Evolutionary conservation across 495 filamentous ascomycete genomes (phyloP), one percentile per base, ranked within the genome.

Genomic region (Chaetomidium leptoderma): DNA sequence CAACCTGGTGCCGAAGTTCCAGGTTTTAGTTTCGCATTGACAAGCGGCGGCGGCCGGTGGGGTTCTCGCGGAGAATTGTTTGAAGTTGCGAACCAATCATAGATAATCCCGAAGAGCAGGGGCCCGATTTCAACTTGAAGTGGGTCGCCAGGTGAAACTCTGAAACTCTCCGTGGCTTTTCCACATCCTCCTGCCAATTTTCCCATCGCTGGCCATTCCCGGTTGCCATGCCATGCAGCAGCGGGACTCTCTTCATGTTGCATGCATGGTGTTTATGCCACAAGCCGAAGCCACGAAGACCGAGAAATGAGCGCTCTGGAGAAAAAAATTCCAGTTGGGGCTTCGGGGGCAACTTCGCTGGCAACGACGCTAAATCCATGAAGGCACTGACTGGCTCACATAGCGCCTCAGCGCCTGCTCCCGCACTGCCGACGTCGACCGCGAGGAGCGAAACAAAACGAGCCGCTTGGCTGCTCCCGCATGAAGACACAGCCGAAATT

Each of bases 101-200:
- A 40, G 35, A n/a, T n/a, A 21, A 53, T 43, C 45, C 55, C 58
- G 36, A 29, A 35, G 21, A 17, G 17, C 13, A 9, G 50, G 43
- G 50, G 51, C 16, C 14, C 39, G 52, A 58, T 58, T 60, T 54
- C 32, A 58, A 8, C 16, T 39, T 36, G 29, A 50, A 47, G 37
- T n/a, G 46, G 46, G 46, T 4, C 29, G 7, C 47, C 19, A 23
- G 17, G 40, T 44, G 40, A 45, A 4, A 49, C 39, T 50, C 32
- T 66, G 63, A 66, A 66, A 66, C 64, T 17, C 43, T 52, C 44
- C 47, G n/a, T n/a, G n/a, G n/a, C 55, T 48, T 43, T 40, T 46
- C 53, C 30, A 32, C 45, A 26, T 11, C 14, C 26, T 35, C 50
- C 46, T 53, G 30, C 21, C 42, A 43, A 10, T 47, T 44, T 53